Conservation (phyloP, 2,329 filamentous ascomycete species). For the Aureobasidium mangrovei region DNA sequence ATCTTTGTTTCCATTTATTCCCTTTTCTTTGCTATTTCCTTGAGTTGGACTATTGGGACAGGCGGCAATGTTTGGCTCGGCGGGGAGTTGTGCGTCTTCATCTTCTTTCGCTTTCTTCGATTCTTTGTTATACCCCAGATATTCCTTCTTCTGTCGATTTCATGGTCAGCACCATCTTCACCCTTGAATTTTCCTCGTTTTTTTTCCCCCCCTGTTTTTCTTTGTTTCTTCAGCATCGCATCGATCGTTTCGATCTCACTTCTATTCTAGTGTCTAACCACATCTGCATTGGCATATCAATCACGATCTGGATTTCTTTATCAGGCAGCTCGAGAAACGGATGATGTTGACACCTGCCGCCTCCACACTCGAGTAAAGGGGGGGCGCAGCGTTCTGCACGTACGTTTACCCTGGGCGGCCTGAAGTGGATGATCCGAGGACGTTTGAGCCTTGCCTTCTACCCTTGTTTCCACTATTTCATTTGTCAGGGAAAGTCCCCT, state of each 20-base stretch:
- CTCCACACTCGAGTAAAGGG: no score
- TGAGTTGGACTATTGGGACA: neutral
- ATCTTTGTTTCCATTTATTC: constrained; percentile 3
- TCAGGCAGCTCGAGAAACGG: no score
- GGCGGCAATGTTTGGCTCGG: constrained; percentile 1
- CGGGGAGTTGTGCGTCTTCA: constrained; percentile 1
- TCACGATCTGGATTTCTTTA: neutral
- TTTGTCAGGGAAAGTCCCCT: no score
- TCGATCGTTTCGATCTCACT: neutral
- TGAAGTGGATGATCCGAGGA: no score
- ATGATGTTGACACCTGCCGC: no score
- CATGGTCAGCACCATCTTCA: neutral
- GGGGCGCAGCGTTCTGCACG: no score
- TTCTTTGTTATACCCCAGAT: constrained; percentile 11
- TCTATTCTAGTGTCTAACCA: neutral
- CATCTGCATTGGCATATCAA: neutral
- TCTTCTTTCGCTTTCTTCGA: constrained; percentile 5
- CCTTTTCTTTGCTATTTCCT: neutral
- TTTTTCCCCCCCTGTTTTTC: neutral
- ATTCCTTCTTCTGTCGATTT: neutral
- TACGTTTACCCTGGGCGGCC: no score
- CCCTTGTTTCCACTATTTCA: no score
- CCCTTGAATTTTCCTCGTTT: neutral
- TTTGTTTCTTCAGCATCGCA: neutral
- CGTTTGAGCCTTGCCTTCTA: no score